These are phyloP conservation scores for Tolypocladium ovalisporum DNA, from an alignment of 2,329 filamentous ascomycete genomes.

Conservation along the genomic window DNA sequence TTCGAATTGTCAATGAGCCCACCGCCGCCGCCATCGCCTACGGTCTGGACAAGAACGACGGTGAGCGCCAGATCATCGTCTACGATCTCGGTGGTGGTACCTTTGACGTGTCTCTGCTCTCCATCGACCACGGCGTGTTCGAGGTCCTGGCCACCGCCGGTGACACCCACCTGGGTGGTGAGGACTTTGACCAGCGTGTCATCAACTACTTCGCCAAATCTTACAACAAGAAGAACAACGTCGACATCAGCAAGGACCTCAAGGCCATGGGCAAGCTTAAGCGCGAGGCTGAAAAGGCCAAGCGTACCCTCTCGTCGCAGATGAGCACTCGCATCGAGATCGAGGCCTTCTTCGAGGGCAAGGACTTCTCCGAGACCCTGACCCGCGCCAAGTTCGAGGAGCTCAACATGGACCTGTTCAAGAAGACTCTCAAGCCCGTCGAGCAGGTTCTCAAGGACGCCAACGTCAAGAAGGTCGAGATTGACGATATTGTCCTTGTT, in stretches of 20 bases:
- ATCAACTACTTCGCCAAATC: constrained; percentile 94
- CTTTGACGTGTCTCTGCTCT: constrained; percentile 88
- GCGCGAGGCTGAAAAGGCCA: constrained; percentile 98
- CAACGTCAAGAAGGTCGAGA: constrained; percentile 90
- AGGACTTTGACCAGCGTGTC: constrained; percentile 97
- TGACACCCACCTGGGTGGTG: constrained; percentile 96
- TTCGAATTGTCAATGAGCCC: constrained; percentile 94
- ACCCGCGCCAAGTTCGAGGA: constrained; percentile 99
- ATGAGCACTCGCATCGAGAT: constrained; percentile 93
- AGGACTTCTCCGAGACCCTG: constrained; percentile 96
- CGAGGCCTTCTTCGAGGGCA: constrained; percentile 90
- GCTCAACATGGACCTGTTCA: constrained; percentile 97
- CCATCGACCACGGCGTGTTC: constrained; percentile 85
- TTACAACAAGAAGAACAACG: constrained; percentile 97
- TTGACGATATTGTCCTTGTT: constrained; percentile 94
- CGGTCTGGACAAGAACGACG: constrained; percentile 76
- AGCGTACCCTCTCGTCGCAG: constrained; percentile 92
- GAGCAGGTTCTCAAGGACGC: constrained; percentile 98
- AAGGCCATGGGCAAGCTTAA: constrained; percentile 99
- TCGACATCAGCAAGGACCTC: constrained; percentile 85
- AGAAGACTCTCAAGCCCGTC: constrained; percentile 97
- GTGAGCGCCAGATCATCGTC: constrained; percentile 81
- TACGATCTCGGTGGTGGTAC: constrained; percentile 93
- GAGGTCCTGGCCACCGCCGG: constrained; percentile 90
- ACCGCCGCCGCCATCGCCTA: constrained; percentile 93